These are phyloP conservation scores for Plasmodium cynomolgi DNA, from an alignment of 169 alveolate genomes.

Conservation along the genomic window DNA sequence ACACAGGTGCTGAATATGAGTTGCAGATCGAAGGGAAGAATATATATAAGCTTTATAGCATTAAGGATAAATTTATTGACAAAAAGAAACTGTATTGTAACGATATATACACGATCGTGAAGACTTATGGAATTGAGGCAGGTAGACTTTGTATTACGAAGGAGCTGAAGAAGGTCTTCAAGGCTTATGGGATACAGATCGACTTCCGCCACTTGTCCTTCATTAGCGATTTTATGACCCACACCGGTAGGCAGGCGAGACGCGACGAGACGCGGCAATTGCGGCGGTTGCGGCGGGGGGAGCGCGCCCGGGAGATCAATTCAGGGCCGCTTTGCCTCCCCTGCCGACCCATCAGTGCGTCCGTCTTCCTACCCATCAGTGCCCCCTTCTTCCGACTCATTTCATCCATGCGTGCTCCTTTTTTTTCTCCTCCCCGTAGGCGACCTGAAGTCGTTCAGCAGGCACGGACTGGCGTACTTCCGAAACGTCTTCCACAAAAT, in stretches of 20 bases:
- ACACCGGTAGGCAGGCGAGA: slow-evolving; percentile 87
- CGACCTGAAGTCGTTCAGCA: slow-evolving; percentile 46
- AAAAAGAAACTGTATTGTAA: slow-evolving; percentile 92
- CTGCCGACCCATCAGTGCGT: neutral
- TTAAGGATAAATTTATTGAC: slow-evolving; percentile 88
- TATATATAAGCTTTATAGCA: slow-evolving; percentile 83
- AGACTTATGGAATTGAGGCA: slow-evolving; percentile 98
- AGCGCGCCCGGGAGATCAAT: neutral
- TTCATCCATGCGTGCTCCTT: neutral
- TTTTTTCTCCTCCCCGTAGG: slow-evolving; percentile 2
- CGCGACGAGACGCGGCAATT: neutral
- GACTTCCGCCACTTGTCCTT: slow-evolving; percentile 96
- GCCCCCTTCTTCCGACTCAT: too few species aligned
- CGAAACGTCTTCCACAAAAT: slow-evolving; percentile 66
- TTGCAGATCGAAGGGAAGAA: slow-evolving; percentile 89
- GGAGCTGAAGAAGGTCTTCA: slow-evolving; percentile 95
- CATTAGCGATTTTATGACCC: slow-evolving; percentile 98
- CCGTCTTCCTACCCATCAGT: neutral
- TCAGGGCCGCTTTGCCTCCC: neutral
- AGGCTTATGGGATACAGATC: slow-evolving; percentile 96
- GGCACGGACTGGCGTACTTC: slow-evolving; percentile 27
- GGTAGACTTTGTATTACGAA: slow-evolving; percentile 95
- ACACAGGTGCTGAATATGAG: slow-evolving; percentile 80
- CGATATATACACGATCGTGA: slow-evolving; percentile 93
- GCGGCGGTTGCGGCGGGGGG: neutral